Evolutionary conservation across 2,329 filamentous ascomycete genomes (phyloP).

Genomic region (Sordariomycetes sp.): DNA sequence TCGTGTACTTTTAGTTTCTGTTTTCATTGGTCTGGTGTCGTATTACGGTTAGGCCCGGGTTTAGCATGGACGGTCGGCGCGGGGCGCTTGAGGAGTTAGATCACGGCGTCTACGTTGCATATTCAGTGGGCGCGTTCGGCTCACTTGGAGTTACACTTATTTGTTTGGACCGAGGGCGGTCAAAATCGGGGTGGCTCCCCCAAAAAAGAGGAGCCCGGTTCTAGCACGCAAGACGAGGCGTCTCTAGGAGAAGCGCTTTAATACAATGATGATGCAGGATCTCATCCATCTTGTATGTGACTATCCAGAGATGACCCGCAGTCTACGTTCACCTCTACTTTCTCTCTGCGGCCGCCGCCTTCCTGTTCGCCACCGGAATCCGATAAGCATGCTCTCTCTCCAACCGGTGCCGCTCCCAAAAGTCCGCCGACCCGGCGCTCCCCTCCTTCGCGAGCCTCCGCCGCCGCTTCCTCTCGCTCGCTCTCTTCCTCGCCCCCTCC

Average conservation of each 20-base stretch:
- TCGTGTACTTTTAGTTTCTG: neutral
- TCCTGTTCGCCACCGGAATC: constrained; percentile 26
- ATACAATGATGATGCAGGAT: too few species aligned
- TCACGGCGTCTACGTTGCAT: neutral
- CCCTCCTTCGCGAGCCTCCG: constrained; percentile 16
- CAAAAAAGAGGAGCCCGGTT: too few species aligned
- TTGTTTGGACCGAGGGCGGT: too few species aligned
- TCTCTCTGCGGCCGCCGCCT: constrained; percentile 5
- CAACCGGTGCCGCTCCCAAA: constrained; percentile 26
- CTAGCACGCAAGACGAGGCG: too few species aligned
- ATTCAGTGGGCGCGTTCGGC: too few species aligned
- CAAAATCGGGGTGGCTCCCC: too few species aligned
- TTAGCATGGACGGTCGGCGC: neutral
- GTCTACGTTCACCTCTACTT: neutral
- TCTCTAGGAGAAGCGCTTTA: too few species aligned
- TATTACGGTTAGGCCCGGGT: neutral
- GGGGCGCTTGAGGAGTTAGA: neutral
- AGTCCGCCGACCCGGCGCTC: constrained; percentile 18
- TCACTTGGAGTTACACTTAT: too few species aligned
- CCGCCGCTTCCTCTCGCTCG: constrained; percentile 17
- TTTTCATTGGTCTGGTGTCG: neutral
- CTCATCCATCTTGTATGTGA: too few species aligned
- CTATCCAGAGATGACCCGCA: neutral
- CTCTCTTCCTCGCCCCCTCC: constrained; percentile 1
- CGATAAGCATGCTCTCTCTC: constrained; percentile 27